Evolutionary conservation across 2,329 filamentous ascomycete species (phyloP).

Genomic region (Exophiala bonariae): DNA sequence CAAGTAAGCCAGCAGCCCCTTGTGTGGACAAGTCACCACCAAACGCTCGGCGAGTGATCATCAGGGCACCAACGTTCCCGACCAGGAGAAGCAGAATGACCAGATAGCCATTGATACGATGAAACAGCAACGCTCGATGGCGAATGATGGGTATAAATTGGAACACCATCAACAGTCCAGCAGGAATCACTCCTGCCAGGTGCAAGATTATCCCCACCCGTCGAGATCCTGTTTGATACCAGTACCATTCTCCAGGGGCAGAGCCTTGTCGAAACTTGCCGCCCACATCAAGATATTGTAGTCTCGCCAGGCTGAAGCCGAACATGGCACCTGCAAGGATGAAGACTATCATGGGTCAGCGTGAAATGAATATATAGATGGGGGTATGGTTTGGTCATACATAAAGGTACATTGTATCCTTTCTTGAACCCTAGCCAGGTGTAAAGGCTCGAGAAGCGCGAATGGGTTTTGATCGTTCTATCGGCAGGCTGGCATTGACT

Average conservation of each 20-base stretch:
- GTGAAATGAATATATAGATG: not conserved
- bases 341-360: constrained; percentile 26
- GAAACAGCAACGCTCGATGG: constrained; percentile 51
- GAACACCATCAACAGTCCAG: constrained; percentile 35
- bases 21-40: constrained; percentile 58
- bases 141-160: constrained; percentile 44
- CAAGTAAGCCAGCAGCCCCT: constrained; percentile 42
- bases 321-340: constrained; percentile 49
- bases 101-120: constrained; percentile 61
- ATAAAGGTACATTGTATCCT: constrained; percentile 10
- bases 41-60: constrained; percentile 53
- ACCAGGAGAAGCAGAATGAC: constrained; percentile 49
- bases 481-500: too few relatives aligned
- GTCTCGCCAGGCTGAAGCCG: constrained; percentile 50
- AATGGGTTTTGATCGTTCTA: too few relatives aligned
- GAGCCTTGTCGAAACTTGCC: constrained; percentile 10
- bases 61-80: constrained; percentile 49
- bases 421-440: constrained; percentile 12
- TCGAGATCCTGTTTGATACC: constrained; percentile 6
- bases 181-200: constrained; percentile 38
- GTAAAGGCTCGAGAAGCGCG: not conserved
- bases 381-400: not conserved
- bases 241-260: constrained; percentile 14
- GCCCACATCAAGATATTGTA: constrained; percentile 51
- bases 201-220: constrained; percentile 41